These are phyloP conservation scores for Fusarium albosuccineum DNA, from an alignment of 2,329 filamentous ascomycete species.

Conservation along the genomic window DNA sequence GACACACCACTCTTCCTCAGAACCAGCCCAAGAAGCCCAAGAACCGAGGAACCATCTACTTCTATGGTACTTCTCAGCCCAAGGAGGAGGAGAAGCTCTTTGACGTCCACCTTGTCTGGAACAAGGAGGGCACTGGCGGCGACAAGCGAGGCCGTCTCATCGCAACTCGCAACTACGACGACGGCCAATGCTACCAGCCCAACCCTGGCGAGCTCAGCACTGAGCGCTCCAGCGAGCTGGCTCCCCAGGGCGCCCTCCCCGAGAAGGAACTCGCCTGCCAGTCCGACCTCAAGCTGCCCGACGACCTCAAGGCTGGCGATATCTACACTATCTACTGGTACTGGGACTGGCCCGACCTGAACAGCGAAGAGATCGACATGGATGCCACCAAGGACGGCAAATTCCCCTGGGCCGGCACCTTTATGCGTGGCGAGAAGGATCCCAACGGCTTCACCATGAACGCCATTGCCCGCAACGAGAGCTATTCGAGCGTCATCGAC, in stretches of 20 bases:
- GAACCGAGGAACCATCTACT: conserved; percentile 78
- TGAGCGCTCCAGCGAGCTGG: conserved; percentile 69
- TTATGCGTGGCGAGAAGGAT: conserved; percentile 55
- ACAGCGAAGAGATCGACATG: conserved; percentile 56
- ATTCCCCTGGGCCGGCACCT: conserved; percentile 58
- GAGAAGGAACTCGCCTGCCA: conserved; percentile 81
- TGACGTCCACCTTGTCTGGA: conserved; percentile 85
- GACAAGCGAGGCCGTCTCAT: conserved; percentile 82
- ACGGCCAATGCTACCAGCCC: conserved; percentile 88
- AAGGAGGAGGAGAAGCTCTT: conserved; percentile 61
- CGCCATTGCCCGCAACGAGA: conserved; percentile 55
- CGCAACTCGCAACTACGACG: conserved; percentile 85
- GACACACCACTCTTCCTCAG: conserved; percentile 75
- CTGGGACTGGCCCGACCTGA: conserved; percentile 88
- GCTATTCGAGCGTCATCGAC: conserved; percentile 57
- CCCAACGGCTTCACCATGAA: conserved; percentile 53
- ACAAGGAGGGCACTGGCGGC: conserved; percentile 81
- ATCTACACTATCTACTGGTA: conserved; percentile 93
- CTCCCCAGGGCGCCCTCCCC: conserved; percentile 65
- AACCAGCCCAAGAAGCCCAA: conserved; percentile 70
- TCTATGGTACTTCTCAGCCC: conserved; percentile 78
- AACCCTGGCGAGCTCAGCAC: conserved; percentile 71
- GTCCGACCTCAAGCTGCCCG: conserved; percentile 81
- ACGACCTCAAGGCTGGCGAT: conserved; percentile 70
- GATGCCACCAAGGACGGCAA: conserved; percentile 55